Percentiles rank a stretch among this genome's conserved stretches.
Evolutionary conservation across 768 basidiomycete genomes (phyloP).

Genomic region (Scleroderma bovista): DNA sequence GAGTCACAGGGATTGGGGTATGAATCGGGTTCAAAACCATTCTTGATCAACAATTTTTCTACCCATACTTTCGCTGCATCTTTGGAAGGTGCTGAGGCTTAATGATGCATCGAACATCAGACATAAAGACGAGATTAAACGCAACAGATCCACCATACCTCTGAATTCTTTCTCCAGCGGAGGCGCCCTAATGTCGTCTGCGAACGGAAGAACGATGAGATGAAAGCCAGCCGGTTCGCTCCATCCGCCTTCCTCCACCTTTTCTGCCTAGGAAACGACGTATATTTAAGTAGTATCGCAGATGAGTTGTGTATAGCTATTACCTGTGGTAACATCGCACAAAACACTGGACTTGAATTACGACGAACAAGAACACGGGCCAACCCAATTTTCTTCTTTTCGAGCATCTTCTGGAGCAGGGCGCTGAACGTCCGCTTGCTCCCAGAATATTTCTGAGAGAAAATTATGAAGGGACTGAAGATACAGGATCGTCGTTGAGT

Average conservation of each 20-base stretch:
- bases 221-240: conserved; percentile 89
- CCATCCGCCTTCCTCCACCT: conserved; percentile 62
- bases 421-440: conserved; percentile 91
- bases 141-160: conserved; percentile 40
- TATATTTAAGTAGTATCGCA: background rate
- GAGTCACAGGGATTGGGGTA: conserved; percentile 85
- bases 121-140: background rate
- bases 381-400: conserved; percentile 79
- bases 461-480: background rate
- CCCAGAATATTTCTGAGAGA: conserved; percentile 67
- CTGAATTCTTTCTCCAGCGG: conserved; percentile 59
- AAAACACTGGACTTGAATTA: conserved; percentile 75
- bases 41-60: conserved; percentile 71
- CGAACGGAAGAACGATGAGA: conserved; percentile 87
- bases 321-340: conserved; percentile 84
- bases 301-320: background rate
- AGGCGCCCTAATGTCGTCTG: conserved; percentile 86
- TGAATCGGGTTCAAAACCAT: conserved; percentile 82
- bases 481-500: background rate
- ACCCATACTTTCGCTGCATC: conserved; percentile 70
- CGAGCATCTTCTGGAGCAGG: conserved; percentile 73
- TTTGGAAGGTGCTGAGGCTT: conserved; percentile 65
- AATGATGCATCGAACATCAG: conserved; percentile 4
- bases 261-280: conserved; percentile 52
- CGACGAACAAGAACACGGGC: conserved; percentile 63